Evolutionary conservation across 1,139 yeast genomes (phyloP).

Genomic region (Blastobotrys indianensis): DNA sequence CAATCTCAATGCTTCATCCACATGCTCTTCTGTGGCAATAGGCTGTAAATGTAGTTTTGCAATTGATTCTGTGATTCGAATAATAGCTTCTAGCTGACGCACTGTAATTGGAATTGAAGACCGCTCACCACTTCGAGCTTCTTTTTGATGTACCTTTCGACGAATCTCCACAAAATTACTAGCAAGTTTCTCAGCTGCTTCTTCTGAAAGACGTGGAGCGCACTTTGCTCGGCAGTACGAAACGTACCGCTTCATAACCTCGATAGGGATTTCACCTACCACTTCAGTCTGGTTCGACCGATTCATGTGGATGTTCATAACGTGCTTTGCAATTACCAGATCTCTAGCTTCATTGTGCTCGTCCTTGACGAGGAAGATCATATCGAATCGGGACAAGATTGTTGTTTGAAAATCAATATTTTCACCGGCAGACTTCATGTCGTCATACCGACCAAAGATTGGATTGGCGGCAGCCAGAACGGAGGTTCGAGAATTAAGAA

Average conservation of each 20-base stretch:
- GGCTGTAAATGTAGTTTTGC: slow-evolving; percentile 84
- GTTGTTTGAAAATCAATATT: slow-evolving; percentile 97
- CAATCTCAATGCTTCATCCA: slow-evolving; percentile 89
- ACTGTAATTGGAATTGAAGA: slow-evolving; percentile 96
- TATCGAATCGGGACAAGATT: slow-evolving; percentile 92
- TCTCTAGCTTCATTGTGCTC: slow-evolving; percentile 86
- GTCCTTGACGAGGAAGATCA: slow-evolving; percentile 96
- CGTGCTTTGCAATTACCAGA: slow-evolving; percentile 87
- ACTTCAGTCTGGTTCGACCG: slow-evolving; percentile 48
- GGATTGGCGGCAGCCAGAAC: slow-evolving; percentile 99
- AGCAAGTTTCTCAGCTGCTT: slow-evolving; percentile 87
- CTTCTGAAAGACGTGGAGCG: slow-evolving; percentile 87
- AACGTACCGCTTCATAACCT: slow-evolving; percentile 85
- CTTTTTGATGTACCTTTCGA: slow-evolving; percentile 74
- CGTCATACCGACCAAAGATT: slow-evolving; percentile 92
- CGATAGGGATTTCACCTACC: slow-evolving; percentile 86
- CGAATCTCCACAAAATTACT: slow-evolving; percentile 92
- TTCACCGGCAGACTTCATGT: slow-evolving; percentile 93
- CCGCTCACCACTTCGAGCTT: slow-evolving; percentile 76
- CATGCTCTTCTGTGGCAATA: slow-evolving; percentile 82
- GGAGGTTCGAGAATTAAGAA: slow-evolving; percentile 88
- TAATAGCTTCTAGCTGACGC: slow-evolving; percentile 95
- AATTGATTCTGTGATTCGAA: slow-evolving; percentile 90
- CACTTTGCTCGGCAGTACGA: slow-evolving; percentile 84
- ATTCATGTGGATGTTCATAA: slow-evolving; percentile 90